Conservation (phyloP, 306 rosid species). For the Medicago truncatula region DNA sequence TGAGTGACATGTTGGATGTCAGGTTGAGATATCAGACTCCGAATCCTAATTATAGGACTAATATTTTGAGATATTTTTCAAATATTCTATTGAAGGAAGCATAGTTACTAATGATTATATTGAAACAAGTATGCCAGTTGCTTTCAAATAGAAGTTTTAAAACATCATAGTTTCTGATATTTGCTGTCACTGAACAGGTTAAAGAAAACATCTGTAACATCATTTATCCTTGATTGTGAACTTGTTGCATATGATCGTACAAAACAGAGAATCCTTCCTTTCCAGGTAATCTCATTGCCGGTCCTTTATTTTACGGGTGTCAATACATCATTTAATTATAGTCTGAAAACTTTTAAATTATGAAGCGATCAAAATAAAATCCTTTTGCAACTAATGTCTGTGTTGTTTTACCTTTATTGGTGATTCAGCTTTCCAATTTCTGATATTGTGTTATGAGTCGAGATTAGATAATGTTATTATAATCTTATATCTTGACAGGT, state of each 20-base stretch:
- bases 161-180: conserved; percentile 43
- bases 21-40: neutral
- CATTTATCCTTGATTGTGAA: conserved; percentile 94
- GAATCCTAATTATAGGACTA: neutral
- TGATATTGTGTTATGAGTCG: conserved; percentile 28
- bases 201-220: conserved; percentile 76
- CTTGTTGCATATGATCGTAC: conserved; percentile 86
- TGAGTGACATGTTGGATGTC: neutral
- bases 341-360: neutral
- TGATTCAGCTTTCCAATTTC: conserved; percentile 22
- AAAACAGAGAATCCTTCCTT: conserved; percentile 69
- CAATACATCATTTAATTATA: conserved; percentile 26
- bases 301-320: neutral
- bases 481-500: conserved; percentile 59
- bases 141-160: conserved; percentile 9
- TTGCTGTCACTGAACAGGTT: conserved; percentile 62
- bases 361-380: neutral
- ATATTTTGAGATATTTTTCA: neutral
- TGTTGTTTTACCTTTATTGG: conserved; percentile 8
- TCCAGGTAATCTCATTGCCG: conserved; percentile 68
- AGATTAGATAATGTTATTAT: conserved; percentile 37
- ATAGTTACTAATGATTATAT: conserved; percentile 6
- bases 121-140: conserved; percentile 24
- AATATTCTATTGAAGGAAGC: conserved; percentile 1
- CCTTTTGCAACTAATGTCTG: neutral